Evolutionary conservation across 129 eudicot species (phyloP).

Genomic region (Pulicaria dysenterica): DNA sequence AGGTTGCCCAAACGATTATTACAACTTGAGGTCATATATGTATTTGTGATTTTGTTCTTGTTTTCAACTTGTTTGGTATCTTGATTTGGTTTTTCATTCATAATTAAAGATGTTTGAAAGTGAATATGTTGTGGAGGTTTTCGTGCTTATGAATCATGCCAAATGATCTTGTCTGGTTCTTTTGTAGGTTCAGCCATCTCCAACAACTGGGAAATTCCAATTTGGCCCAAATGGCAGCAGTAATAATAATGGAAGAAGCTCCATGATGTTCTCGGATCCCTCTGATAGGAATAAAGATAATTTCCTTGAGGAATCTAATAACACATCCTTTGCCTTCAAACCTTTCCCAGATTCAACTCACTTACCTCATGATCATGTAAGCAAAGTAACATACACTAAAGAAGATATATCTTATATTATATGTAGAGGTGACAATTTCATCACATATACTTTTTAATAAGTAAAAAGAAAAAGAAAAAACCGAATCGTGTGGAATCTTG

Average conservation of each 20-base stretch:
- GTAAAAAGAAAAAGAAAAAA: no score
- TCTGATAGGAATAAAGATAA: conserved; percentile 56
- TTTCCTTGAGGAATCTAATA: conserved; percentile 43
- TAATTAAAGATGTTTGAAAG: neutral
- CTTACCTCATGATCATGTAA: conserved; percentile 43
- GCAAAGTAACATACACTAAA: conserved; percentile 41
- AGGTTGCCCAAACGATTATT: neutral
- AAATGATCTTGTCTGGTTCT: conserved; percentile 5
- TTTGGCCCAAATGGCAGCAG: conserved; percentile 43
- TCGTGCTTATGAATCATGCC: neutral
- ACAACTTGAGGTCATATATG: neutral
- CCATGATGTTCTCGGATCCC: conserved; percentile 38
- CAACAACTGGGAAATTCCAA: conserved; percentile 77
- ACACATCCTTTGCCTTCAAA: conserved; percentile 63
- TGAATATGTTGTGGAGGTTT: neutral
- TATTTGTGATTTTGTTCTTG: no score
- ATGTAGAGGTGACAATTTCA: neutral
- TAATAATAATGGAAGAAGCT: conserved; percentile 42
- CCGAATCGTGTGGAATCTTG: no score
- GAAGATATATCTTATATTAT: neutral
- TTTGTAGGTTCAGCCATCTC: conserved; percentile 80
- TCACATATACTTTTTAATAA: neutral
- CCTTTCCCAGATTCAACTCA: conserved; percentile 54
- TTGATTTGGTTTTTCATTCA: neutral
- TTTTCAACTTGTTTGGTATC: neutral